Conservation (phyloP, 306 rosid genomes). For the Gynostemma pentaphyllum region DNA sequence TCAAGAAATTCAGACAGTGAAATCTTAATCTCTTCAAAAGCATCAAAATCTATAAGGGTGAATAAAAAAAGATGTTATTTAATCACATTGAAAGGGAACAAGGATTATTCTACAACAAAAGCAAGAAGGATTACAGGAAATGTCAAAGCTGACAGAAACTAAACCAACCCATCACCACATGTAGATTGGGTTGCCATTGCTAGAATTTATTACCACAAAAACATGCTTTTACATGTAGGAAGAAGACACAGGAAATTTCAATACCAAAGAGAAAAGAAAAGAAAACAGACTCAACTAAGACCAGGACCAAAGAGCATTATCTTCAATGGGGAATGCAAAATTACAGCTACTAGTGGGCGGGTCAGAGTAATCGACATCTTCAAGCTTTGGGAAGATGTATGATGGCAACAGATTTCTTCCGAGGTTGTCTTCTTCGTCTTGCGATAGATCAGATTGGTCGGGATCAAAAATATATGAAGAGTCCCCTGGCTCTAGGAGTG, state of each 20-base stretch:
- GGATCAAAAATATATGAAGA: slow-evolving; percentile 33
- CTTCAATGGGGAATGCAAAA: slow-evolving; percentile 62
- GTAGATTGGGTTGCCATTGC: background rate
- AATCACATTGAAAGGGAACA: slow-evolving; percentile 12
- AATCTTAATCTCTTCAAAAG: slow-evolving; percentile 3
- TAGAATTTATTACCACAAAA: background rate
- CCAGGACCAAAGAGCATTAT: slow-evolving; percentile 77
- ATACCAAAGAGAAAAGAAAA: background rate
- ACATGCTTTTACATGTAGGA: background rate
- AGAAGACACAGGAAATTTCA: background rate
- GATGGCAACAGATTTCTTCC: slow-evolving; percentile 35
- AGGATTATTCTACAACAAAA: background rate
- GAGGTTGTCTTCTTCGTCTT: slow-evolving; percentile 64
- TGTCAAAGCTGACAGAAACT: background rate
- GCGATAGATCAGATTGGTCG: slow-evolving; percentile 54
- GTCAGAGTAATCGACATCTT: slow-evolving; percentile 49
- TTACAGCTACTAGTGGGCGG: slow-evolving; percentile 37
- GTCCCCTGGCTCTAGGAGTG: slow-evolving; percentile 39
- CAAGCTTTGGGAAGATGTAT: slow-evolving; percentile 51
- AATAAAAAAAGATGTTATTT: background rate
- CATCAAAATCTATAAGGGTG: background rate
- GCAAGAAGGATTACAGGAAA: background rate
- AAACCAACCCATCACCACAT: background rate
- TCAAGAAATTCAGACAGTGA: background rate
- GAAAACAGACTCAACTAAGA: slow-evolving; percentile 22